Evolutionary conservation across 768 basidiomycete species (phyloP).

Genomic region (Boletus eberwhitei): DNA sequence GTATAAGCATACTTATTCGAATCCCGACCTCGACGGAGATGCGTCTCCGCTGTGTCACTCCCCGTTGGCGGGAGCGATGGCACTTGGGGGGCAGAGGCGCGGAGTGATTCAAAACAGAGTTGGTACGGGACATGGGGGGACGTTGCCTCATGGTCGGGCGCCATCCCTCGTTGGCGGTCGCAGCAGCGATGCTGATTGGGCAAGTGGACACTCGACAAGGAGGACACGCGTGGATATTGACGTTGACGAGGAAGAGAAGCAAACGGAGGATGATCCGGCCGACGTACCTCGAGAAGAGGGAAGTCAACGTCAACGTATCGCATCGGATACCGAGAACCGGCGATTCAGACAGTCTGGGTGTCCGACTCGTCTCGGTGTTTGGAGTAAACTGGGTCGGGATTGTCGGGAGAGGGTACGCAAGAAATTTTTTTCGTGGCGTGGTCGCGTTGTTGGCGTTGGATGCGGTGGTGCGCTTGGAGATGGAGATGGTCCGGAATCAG

Average conservation of each 20-base stretch:
- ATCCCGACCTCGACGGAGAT: neutral
- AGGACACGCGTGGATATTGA: neutral
- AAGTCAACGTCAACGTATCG: neutral
- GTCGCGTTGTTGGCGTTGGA: neutral
- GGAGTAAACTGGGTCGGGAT: neutral
- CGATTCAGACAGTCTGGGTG: neutral
- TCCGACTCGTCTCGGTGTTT: neutral
- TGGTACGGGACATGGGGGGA: neutral
- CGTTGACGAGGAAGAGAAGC: neutral
- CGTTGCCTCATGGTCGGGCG: neutral
- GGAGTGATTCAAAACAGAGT: neutral
- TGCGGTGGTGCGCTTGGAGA: neutral
- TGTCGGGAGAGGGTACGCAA: constrained; percentile 5
- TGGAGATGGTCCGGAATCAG: neutral
- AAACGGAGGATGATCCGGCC: constrained; percentile 16
- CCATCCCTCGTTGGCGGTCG: neutral
- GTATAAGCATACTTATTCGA: neutral
- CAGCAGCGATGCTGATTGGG: neutral
- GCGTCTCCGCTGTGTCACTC: neutral
- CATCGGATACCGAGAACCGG: neutral
- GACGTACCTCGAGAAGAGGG: neutral
- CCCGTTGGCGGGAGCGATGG: neutral
- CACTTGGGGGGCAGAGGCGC: neutral
- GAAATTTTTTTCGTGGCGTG: constrained; percentile 9
- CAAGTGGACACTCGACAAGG: neutral